Base-by-base conservation (phyloP, 306 rosid genomes). In the Fragaria iinumae region DNA sequence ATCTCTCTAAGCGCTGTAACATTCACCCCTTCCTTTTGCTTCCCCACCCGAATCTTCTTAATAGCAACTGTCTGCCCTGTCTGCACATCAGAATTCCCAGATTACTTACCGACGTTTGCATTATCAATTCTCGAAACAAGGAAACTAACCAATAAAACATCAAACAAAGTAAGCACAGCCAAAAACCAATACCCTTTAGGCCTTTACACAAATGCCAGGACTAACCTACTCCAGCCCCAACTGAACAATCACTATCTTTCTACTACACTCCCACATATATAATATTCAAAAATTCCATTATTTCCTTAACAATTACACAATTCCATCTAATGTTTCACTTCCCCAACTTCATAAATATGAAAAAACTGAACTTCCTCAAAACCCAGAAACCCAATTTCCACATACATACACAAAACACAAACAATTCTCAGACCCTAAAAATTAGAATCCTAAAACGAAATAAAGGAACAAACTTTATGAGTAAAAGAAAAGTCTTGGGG, bases 11-110 rank as follows among this genome's bases (percentile, higher is more conserved):
- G 98, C 0, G 98, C 98, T 2, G 98, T 93, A 68, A 93, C 89
- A 86, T 93, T 93, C 20, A 91, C 91, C 66, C 99, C 99, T 85
- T 95, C 99, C 86, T 92, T 95, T 76, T 92, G 97, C 88, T 88
- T 95, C 56, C 99, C 99, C 73, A 95, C 89, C 69, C 99, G 90
- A 86, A 95, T 95, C 82, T 90, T 95, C 87, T 95, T 95, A 64
- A 95, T 95, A 4, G 99, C 99, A 82, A 95, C 97, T 2, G 86
- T 86, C 87, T 90, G 93, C 38, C 97, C 97, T 29, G 96, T 92
- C 99, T 95, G 90, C 82, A 88, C 67, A 88, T 79, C 13, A 66
- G 73, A 72, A 41, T 49, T 71, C 43, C 34, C 62, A 56, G 5
- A 56, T 56, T 56, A 56, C 62, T 56, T 10, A n/a, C 23, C 6